Base-by-base conservation (phyloP, 352 stramenopile genomes). In the Pythium utonaiense region DNA sequence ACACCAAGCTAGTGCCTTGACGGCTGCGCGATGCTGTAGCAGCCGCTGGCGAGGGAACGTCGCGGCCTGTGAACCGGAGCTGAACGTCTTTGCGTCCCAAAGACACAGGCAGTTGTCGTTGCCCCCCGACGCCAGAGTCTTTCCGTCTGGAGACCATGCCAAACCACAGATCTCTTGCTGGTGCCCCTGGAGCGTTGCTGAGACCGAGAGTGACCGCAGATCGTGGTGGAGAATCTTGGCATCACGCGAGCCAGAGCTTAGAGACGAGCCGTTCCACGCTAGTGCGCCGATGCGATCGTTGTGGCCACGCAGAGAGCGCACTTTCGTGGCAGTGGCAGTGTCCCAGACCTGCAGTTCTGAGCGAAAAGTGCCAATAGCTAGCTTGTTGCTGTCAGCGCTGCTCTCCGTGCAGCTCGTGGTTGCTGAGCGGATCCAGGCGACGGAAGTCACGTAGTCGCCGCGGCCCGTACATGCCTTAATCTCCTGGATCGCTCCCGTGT, bases 1-100 rank as follows among this genome's bases (percentile, higher is more conserved):
- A 77, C 91, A 98, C 96, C 96, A 99, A 3, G 96, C 94, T 21
- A 99, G 76, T 12, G 97, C 96, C 74, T 98, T 98, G 17, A 99
- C 96, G 6, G 96, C 96, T 2, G 96, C 96, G 38, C 84, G 74
- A 71, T 99, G 97, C 22, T 98, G 78, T 1, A 81, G 81, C 7
- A 98, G 70, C 9, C 67, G 62, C 62, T 80, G 62, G 65, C 89
- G 64, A 50, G 83, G 71, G 1, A n/a, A n/a, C 3, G 25, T 44
- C 4, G 47, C 53, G 12, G 31, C 22, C 4, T 25, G 22, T 16
- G 28, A 38, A 10, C 22, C 40, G 13, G 47, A 45, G 3, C 47
- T 62, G 40, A 73, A 70, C 9, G 73, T 70, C 38, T 66, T 74
- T 12, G 75, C 78, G 76, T 98, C 94, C 91, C 92, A 99, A 19